Evolutionary conservation across 192 early-diverging fungal species (phyloP).

Genomic region (Spizellomyces sp.): DNA sequence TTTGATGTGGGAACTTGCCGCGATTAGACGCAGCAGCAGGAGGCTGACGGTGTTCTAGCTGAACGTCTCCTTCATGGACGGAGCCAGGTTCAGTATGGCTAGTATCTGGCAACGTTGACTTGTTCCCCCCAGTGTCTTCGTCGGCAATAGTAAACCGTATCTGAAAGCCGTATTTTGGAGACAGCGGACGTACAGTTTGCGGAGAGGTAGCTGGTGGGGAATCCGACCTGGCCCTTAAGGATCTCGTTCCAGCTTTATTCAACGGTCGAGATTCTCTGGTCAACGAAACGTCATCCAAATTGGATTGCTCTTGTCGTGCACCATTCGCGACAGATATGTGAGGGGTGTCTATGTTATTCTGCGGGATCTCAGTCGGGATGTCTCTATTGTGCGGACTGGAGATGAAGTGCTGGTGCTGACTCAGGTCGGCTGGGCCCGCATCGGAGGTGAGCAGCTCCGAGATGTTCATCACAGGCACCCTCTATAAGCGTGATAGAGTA

Average conservation of each 20-base stretch:
- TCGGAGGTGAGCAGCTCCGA: not conserved
- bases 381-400: not conserved
- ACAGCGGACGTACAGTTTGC: too few relatives aligned
- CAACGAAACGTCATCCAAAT: not conserved
- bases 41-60: too few relatives aligned
- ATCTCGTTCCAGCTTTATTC: not conserved
- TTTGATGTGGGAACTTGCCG: too few relatives aligned
- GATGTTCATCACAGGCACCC: constrained; percentile 1
- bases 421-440: not conserved
- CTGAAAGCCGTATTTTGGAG: too few relatives aligned
- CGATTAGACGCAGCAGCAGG: too few relatives aligned
- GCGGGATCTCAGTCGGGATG: not conserved
- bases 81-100: too few relatives aligned
- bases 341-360: not conserved
- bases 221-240: too few relatives aligned
- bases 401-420: not conserved
- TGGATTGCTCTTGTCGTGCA: not conserved
- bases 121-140: too few relatives aligned
- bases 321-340: not conserved
- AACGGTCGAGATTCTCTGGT: not conserved
- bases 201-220: too few relatives aligned
- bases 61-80: too few relatives aligned
- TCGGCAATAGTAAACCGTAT: too few relatives aligned
- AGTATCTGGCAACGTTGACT: too few relatives aligned
- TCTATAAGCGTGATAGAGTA: not conserved